phyloP scores from a whole-genome alignment of 495 filamentous ascomycete genomes.

The Trichoderma gamsii region DNA sequence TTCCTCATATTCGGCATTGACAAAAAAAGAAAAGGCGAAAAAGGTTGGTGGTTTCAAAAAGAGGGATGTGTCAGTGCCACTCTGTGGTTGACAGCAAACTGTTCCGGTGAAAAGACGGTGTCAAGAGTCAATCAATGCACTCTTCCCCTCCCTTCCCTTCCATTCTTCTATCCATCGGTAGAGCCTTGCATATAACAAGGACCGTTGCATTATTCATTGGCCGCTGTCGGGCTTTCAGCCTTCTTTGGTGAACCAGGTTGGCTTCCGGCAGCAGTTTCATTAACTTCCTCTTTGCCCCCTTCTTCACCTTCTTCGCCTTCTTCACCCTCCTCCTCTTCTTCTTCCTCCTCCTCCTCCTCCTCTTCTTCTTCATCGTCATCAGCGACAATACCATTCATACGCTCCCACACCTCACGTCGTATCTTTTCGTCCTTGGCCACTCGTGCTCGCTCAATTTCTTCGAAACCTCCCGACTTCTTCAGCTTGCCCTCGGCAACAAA shows the following conservation, averaged over 20 bases:
- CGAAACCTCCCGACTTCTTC: conserved; percentile 92
- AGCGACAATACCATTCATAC: conserved; percentile 46
- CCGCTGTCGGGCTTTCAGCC: neutral
- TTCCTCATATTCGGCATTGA: neutral
- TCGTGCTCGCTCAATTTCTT: conserved; percentile 83
- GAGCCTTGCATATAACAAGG: neutral
- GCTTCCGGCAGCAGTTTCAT: neutral
- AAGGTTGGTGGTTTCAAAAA: neutral
- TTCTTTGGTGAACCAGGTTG: conserved; percentile 7
- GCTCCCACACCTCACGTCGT: conserved; percentile 77
- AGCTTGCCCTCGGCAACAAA: conserved; percentile 90
- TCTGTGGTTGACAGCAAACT: neutral
- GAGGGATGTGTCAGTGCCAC: neutral
- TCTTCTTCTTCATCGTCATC: conserved; percentile 19
- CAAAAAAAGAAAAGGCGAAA: neutral
- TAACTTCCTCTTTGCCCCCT: neutral
- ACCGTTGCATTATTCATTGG: neutral
- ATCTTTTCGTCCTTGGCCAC: conserved; percentile 83
- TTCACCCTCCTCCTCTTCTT: conserved; percentile 4
- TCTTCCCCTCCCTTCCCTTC: neutral
- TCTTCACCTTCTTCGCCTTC: neutral
- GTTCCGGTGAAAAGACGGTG: neutral
- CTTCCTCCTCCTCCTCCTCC: conserved; percentile 14
- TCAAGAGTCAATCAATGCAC: neutral
- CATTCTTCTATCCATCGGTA: neutral